Conservation (phyloP, 495 filamentous ascomycete species). For the Schizothecium vesticola region DNA sequence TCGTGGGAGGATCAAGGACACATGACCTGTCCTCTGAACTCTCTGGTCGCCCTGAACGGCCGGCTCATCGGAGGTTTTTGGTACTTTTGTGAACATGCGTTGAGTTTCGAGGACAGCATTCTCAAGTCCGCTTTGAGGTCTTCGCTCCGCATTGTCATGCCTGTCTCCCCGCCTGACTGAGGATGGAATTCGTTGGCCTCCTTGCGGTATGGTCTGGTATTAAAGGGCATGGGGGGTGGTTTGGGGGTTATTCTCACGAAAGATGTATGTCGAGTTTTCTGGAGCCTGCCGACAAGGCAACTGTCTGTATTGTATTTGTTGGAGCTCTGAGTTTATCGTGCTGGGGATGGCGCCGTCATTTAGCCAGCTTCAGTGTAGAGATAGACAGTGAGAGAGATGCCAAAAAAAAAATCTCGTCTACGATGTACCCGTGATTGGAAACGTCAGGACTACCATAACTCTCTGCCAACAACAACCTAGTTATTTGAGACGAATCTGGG, state of each 20-base stretch:
- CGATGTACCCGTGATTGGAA: neutral
- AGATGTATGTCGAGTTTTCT: neutral
- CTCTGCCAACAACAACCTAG: neutral
- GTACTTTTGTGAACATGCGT: neutral
- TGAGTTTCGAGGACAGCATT: neutral
- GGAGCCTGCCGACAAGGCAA: neutral
- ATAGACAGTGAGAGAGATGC: neutral
- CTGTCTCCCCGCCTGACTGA: neutral
- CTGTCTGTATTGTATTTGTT: neutral
- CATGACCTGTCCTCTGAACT: neutral
- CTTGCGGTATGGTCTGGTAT: neutral
- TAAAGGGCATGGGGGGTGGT: neutral
- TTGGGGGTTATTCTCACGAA: neutral
- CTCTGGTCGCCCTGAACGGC: neutral
- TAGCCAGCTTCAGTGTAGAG: neutral
- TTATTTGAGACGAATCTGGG: no score
- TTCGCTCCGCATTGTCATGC: neutral
- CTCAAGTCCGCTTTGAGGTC: neutral
- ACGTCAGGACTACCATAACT: neutral
- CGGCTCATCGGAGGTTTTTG: neutral
- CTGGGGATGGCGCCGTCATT: neutral
- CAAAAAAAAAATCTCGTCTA: neutral
- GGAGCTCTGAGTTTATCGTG: neutral
- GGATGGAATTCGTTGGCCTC: neutral
- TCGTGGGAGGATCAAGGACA: neutral